Conservation (phyloP, 2,329 filamentous ascomycete species). For the Rutstroemia sp. region DNA sequence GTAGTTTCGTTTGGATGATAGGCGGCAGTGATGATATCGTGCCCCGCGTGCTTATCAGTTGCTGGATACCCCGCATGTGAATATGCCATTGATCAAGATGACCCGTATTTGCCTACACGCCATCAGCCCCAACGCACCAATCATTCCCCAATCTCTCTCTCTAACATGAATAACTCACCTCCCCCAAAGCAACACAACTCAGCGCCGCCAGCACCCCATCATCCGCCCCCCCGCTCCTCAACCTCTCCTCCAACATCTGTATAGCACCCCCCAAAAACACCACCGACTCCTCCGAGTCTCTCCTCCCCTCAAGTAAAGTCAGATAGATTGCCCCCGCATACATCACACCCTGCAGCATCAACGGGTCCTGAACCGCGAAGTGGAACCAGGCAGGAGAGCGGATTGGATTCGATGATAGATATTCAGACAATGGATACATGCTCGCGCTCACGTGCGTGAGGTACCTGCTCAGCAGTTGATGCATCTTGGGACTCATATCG, state of each 20-base stretch:
- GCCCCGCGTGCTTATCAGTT: conserved; percentile 13
- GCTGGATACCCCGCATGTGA: conserved; percentile 21
- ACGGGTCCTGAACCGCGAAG: conserved; percentile 17
- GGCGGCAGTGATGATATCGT: conserved; percentile 4
- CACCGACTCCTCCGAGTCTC: conserved; percentile 14
- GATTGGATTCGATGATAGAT: conserved; percentile 14
- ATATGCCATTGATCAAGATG: conserved; percentile 15
- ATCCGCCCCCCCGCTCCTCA: not conserved
- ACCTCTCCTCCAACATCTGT: conserved; percentile 13
- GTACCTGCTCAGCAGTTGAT: conserved; percentile 15
- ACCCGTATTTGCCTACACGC: conserved; percentile 15
- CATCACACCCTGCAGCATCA: conserved; percentile 19
- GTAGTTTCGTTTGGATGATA: conserved; percentile 17
- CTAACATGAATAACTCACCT: conserved; percentile 5
- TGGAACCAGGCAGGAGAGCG: conserved; percentile 17
- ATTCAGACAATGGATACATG: conserved; percentile 12
- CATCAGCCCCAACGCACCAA: not conserved
- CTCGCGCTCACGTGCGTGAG: conserved; percentile 11
- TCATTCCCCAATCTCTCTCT: not conserved
- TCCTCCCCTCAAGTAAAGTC: conserved; percentile 13
- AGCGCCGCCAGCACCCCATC: conserved; percentile 7
- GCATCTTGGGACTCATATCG: conserved; percentile 9
- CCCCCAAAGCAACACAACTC: conserved; percentile 20
- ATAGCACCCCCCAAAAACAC: conserved; percentile 13
- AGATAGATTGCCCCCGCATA: conserved; percentile 18